Base-by-base conservation (phyloP, 2,329 filamentous ascomycete genomes). In the Trichoderma koningiopsis region DNA sequence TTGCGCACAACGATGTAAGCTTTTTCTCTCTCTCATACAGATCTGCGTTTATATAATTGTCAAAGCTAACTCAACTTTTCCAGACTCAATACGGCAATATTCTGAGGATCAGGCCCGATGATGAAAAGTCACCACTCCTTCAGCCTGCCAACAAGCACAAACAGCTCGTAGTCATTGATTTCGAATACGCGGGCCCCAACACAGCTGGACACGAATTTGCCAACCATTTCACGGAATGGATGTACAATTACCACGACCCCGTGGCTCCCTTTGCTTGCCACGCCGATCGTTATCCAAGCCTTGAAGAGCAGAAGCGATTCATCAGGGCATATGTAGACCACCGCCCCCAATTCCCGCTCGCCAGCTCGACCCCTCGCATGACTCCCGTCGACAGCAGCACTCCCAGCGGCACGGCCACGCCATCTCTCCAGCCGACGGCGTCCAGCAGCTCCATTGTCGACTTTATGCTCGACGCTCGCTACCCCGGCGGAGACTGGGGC, bases 11-110 rank as follows among this genome's bases (percentile, higher is more conserved):
- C 76, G 96, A 99, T 85, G 94, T 96, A 81, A 83, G 91, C 56
- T 35, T 14, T 33, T 31, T 11, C 33, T 37, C n/a, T n/a, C n/a
- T 11, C 5, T 2, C 3, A 4, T 11, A 33, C 11, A 33, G 1
- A 16, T 3, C 22, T 1, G 10, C 3, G 22, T 19, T n/a, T 2
- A 43, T 43, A 19, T 19, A 6, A 27, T 27, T n/a, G 27, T 40
- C 31, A 33, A 24, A 35, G 66, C 76, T 35, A 74, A 60, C 61
- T 47, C 49, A 27, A 14, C 14, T 31, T 16, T 22, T 14, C 24
- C 71, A 97, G 93, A 97, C 96, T 5, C 96, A 99, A 89, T 98
- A 99, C 76, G 96, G 96, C 72, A 99, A 99, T 77, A 96, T 99
- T 72, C 88, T 99, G 61, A 93, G 94, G 47, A 80, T 90, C 61